phyloP scores from a whole-genome alignment of 305 asterid species.

The Rubia peregrina region DNA sequence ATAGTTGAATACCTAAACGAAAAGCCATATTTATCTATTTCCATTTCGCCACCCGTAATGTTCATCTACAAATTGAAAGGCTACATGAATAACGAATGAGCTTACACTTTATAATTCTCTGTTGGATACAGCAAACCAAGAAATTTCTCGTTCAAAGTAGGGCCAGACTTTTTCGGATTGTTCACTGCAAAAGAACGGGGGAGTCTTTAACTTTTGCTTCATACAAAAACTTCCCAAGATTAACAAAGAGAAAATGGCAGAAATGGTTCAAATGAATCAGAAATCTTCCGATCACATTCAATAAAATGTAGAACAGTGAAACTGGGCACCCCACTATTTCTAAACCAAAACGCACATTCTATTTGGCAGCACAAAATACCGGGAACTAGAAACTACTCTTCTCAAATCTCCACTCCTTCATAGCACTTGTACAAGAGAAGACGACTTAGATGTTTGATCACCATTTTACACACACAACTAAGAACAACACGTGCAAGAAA shows the following conservation, averaged over 20 bases:
- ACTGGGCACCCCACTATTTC: neutral
- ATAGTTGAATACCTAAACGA: neutral
- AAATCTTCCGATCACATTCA: neutral
- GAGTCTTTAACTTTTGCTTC: neutral
- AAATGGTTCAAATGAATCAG: neutral
- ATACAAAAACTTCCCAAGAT: neutral
- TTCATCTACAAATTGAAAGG: neutral
- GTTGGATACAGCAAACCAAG: slow-evolving; percentile 93
- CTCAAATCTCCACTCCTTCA: neutral
- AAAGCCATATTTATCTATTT: neutral
- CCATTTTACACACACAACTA: neutral
- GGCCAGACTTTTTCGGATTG: slow-evolving; percentile 92
- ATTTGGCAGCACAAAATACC: neutral
- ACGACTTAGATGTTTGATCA: neutral
- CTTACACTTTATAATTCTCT: slow-evolving; percentile 98
- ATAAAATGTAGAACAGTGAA: neutral
- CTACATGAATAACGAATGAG: slow-evolving; percentile 2
- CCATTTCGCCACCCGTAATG: neutral
- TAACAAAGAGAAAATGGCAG: neutral
- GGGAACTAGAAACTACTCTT: neutral
- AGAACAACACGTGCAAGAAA: neutral
- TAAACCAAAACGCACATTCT: neutral
- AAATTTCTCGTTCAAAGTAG: slow-evolving; percentile 75
- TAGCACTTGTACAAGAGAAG: neutral
- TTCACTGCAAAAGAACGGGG: slow-evolving; percentile 54